Conservation (phyloP, 139 green algal species). For the Monoraphidium neglectum region DNA sequence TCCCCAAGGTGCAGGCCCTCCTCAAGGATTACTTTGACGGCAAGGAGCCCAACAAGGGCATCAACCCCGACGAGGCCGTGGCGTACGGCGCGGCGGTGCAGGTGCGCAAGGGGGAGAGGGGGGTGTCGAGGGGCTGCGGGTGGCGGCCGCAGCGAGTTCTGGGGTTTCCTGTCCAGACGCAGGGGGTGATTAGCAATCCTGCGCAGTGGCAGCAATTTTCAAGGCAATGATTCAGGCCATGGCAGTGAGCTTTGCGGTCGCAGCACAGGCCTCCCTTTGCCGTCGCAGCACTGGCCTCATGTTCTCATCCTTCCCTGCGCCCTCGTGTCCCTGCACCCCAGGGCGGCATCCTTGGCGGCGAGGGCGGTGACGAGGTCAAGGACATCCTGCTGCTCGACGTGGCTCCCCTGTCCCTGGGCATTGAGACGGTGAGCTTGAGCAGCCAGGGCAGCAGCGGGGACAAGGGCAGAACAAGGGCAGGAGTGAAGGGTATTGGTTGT, state of each 20-base stretch:
- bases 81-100: conserved; percentile 93
- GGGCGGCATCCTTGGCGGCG: conserved; percentile 48
- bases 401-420: conserved; percentile 87
- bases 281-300: no score
- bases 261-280: no score
- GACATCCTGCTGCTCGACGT: conserved; percentile 92
- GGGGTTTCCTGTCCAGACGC: background rate
- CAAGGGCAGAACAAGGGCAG: no score
- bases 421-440: conserved; percentile 94
- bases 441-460: conserved; percentile 95
- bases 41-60: conserved; percentile 94
- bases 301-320: no score
- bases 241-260: no score
- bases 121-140: no score
- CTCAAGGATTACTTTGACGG: conserved; percentile 90
- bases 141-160: background rate
- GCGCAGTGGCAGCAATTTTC: no score
- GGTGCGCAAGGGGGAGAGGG: conserved; percentile 38
- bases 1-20: conserved; percentile 92
- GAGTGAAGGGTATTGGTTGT: no score
- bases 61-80: conserved; percentile 96
- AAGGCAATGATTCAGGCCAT: no score
- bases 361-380: conserved; percentile 51
- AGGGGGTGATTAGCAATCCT: no score
- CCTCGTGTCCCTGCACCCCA: no score